Evolutionary conservation across 2,329 filamentous ascomycete genomes (phyloP).

Genomic region (Pyrenophora graminea): DNA sequence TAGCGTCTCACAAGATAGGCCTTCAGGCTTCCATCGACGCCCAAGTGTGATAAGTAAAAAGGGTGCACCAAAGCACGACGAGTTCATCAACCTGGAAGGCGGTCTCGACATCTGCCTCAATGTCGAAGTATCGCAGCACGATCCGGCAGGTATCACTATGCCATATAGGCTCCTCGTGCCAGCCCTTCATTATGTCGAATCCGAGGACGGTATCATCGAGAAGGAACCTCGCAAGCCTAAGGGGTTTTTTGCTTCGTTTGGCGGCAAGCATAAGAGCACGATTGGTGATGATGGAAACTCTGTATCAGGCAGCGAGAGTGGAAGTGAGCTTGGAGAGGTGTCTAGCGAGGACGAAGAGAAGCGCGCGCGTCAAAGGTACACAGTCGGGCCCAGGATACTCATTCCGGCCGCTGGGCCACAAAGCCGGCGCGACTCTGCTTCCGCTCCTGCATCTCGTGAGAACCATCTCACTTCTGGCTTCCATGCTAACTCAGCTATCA

Average conservation of each 20-base stretch:
- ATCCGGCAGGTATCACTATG: conserved; percentile 84
- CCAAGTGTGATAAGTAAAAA: conserved; percentile 51
- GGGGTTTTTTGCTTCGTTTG: conserved; percentile 36
- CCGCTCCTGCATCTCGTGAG: conserved; percentile 19
- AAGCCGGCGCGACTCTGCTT: conserved; percentile 28
- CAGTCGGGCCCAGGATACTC: conserved; percentile 40
- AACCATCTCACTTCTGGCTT: conserved; percentile 30
- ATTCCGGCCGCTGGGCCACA: conserved; percentile 35
- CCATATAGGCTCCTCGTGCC: conserved; percentile 89
- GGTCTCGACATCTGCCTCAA: conserved; percentile 88
- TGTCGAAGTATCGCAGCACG: conserved; percentile 81
- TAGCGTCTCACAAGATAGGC: conserved; percentile 32
- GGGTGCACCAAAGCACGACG: conserved; percentile 38
- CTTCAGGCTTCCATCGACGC: conserved; percentile 50
- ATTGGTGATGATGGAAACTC: conserved; percentile 44
- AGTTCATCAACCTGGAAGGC: conserved; percentile 73
- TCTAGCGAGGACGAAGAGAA: conserved; percentile 41
- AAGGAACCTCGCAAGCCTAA: conserved; percentile 34
- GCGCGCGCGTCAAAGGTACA: conserved; percentile 37
- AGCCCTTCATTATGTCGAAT: conserved; percentile 59
- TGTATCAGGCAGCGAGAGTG: conserved; percentile 31
- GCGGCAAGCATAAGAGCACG: conserved; percentile 25
- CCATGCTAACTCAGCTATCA: conserved; percentile 29
- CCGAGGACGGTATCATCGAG: conserved; percentile 21
- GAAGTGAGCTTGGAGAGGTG: conserved; percentile 30